Evolutionary conservation across 495 filamentous ascomycete genomes (phyloP).

Genomic region (Durotheca rogersii): DNA sequence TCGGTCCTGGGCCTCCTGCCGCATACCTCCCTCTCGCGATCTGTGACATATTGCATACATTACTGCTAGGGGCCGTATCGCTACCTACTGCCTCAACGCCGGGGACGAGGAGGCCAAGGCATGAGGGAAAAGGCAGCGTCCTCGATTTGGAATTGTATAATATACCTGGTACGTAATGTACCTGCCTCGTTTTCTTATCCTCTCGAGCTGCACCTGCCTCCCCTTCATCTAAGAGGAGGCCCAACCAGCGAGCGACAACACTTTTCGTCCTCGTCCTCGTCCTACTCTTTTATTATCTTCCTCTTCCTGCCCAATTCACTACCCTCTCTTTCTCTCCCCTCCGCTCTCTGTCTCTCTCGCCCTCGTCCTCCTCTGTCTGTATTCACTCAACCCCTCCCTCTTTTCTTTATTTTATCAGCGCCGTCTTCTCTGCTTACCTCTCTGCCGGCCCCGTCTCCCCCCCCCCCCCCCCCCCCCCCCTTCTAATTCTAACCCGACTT

Average conservation of each 20-base stretch:
- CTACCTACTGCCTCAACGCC: too few species aligned
- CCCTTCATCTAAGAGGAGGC: neutral
- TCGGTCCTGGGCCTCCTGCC: too few species aligned
- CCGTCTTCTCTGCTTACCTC: neutral
- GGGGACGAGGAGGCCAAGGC: too few species aligned
- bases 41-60: too few species aligned
- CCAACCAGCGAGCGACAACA: neutral
- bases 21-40: too few species aligned
- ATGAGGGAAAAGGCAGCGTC: too few species aligned
- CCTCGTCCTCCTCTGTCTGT: neutral
- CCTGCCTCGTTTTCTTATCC: neutral
- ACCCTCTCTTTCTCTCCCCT: neutral
- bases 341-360: neutral
- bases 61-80: too few species aligned
- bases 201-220: neutral
- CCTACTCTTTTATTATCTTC: neutral
- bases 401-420: too few species aligned
- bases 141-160: too few species aligned
- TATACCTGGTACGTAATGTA: neutral
- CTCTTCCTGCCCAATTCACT: neutral
- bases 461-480: too few species aligned
- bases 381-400: too few species aligned
- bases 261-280: too few species aligned
- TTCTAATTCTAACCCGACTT: neutral
- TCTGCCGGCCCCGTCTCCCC: neutral